Evolutionary conservation across 1,284 basidiomycete species (phyloP).

Genomic region (Cutaneotrichosporon cutaneum): DNA sequence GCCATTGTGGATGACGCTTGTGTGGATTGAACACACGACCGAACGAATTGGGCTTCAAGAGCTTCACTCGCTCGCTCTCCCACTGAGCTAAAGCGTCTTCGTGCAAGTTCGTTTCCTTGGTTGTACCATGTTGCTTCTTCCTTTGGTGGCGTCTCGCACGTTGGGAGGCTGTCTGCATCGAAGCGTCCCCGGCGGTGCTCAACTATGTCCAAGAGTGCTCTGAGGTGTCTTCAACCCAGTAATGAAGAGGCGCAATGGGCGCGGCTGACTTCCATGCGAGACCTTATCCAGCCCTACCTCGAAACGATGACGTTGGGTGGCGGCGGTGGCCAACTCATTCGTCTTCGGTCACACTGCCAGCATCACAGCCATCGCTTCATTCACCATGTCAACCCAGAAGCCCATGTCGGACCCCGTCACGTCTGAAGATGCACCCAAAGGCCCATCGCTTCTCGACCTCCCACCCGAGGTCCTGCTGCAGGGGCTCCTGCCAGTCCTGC

Average conservation of each 20-base stretch:
- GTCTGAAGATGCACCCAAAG: neutral
- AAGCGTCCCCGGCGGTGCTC: too few relatives aligned
- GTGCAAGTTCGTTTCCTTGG: neutral
- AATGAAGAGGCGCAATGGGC: too few relatives aligned
- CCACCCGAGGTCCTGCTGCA: conserved; percentile 68
- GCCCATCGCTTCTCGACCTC: conserved; percentile 23
- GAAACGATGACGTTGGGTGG: neutral
- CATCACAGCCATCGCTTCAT: neutral
- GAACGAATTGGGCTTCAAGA: conserved; percentile 6
- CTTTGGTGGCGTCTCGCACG: too few relatives aligned
- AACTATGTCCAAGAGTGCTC: too few relatives aligned
- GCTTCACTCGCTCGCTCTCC: conserved; percentile 12
- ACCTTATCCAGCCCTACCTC: neutral
- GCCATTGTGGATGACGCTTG: conserved; percentile 1
- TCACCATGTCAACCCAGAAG: neutral
- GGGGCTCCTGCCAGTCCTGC: conserved; percentile 64
- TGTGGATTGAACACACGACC: conserved; percentile 13
- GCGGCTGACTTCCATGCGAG: neutral
- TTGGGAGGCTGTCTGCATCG: too few relatives aligned
- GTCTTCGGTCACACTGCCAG: neutral
- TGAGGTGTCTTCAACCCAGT: too few relatives aligned
- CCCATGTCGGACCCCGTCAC: neutral
- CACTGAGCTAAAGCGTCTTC: conserved; percentile 11
- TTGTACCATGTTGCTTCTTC: neutral
- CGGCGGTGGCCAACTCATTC: neutral